Evolutionary conservation across 345 rosid genomes (phyloP).

Genomic region (Atalantia buxifolia): DNA sequence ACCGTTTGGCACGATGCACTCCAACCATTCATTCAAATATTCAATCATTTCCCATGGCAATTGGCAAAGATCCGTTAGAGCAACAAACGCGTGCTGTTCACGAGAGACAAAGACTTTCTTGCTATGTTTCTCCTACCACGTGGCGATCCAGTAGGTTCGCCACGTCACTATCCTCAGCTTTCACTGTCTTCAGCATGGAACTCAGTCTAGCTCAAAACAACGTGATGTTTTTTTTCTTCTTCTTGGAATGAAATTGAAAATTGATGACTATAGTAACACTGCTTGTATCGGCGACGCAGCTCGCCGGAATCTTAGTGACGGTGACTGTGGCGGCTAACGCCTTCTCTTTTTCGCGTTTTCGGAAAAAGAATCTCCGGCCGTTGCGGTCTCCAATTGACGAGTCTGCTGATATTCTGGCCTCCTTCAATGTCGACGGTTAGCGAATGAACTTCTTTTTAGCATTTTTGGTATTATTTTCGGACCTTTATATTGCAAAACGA

Average conservation of each 20-base stretch:
- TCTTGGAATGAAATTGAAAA: background rate
- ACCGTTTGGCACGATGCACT: background rate
- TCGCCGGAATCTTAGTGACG: conserved; percentile 64
- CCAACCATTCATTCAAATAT: background rate
- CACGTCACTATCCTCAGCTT: background rate
- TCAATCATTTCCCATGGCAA: no score
- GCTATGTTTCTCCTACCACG: background rate
- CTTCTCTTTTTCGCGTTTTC: conserved; percentile 65
- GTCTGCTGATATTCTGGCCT: conserved; percentile 67
- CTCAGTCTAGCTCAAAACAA: background rate
- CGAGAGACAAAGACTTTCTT: background rate
- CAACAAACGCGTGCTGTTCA: background rate
- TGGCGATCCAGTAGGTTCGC: background rate
- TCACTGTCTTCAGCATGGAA: background rate
- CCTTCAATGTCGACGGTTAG: conserved; percentile 50
- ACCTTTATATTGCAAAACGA: background rate
- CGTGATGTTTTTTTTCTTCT: background rate
- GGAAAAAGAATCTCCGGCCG: conserved; percentile 46
- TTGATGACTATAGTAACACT: conserved; percentile 43
- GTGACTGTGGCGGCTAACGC: conserved; percentile 76
- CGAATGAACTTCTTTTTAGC: background rate
- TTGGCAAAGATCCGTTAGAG: background rate
- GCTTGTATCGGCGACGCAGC: conserved; percentile 52
- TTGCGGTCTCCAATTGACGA: conserved; percentile 76
- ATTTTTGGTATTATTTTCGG: background rate